Conservation (phyloP, 305 asterid genomes). For the Salvia sclarea region DNA sequence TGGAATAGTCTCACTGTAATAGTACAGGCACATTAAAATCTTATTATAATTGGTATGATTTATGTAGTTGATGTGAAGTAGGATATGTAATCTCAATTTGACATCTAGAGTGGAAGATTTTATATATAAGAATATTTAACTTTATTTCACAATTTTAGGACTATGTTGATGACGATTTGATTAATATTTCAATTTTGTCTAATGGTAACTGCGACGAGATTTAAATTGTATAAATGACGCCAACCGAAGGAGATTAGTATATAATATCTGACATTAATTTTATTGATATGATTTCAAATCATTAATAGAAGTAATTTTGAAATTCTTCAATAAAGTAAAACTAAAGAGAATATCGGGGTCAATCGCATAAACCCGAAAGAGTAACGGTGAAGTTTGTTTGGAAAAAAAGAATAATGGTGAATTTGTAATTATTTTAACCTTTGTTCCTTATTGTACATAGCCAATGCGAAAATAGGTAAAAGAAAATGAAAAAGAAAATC, state of each 20-base stretch:
- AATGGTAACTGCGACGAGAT: not conserved
- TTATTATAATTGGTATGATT: no score
- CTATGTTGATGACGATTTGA: not conserved
- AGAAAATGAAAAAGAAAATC: not conserved
- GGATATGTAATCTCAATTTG: not conserved
- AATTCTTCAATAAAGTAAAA: not conserved
- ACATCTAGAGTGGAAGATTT: no score
- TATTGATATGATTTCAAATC: not conserved
- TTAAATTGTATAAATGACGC: not conserved
- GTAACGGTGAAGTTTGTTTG: no score
- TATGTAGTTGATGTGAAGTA: not conserved
- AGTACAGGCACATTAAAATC: not conserved
- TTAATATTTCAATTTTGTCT: not conserved
- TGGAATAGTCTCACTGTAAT: no score
- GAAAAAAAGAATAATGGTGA: no score
- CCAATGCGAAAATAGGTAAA: conserved; percentile 1
- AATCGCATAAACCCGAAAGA: not conserved
- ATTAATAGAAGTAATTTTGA: not conserved
- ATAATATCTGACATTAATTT: not conserved
- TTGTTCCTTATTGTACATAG: not conserved
- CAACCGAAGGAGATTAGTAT: not conserved
- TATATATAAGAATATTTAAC: not conserved
- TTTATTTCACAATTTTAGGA: not conserved
- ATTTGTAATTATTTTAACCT: conserved; percentile 26
- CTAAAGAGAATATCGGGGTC: not conserved